Conservation (phyloP, 2,329 filamentous ascomycete genomes). For the Tolypocladium amazonense region DNA sequence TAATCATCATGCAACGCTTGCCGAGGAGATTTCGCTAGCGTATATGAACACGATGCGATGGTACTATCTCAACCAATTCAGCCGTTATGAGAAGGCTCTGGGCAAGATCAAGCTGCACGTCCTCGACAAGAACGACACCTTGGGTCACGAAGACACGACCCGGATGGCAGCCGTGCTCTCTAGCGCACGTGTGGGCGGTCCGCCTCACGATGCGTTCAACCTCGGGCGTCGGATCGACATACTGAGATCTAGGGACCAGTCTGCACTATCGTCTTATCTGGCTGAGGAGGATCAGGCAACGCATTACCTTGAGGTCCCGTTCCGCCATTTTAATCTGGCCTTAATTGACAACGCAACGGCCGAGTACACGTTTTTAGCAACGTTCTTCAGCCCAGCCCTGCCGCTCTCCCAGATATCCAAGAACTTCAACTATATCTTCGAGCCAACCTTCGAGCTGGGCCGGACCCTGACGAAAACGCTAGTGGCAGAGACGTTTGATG, state of each 20-base stretch:
- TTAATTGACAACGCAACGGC: slow-evolving; percentile 88
- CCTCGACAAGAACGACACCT: slow-evolving; percentile 72
- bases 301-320: slow-evolving; percentile 83
- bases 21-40: slow-evolving; percentile 81
- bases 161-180: slow-evolving; percentile 53
- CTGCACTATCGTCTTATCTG: slow-evolving; percentile 75
- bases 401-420: slow-evolving; percentile 69
- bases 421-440: slow-evolving; percentile 81
- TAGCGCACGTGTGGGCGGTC: slow-evolving; percentile 31
- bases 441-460: slow-evolving; percentile 79
- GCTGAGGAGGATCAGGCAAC: slow-evolving; percentile 80
- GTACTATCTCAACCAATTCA: slow-evolving; percentile 93
- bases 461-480: slow-evolving; percentile 66
- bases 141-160: slow-evolving; percentile 66
- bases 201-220: slow-evolving; percentile 77
- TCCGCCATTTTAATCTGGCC: slow-evolving; percentile 90
- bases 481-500: slow-evolving; percentile 68
- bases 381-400: slow-evolving; percentile 75
- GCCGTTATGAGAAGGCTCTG: slow-evolving; percentile 73
- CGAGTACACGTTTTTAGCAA: slow-evolving; percentile 87
- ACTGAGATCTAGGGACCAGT: slow-evolving; percentile 60
- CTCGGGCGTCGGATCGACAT: slow-evolving; percentile 79
- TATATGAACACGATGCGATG: slow-evolving; percentile 98
- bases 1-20: slow-evolving; percentile 70
- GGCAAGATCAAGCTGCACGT: slow-evolving; percentile 75